These are phyloP conservation scores for Paraglomus occultum DNA, from an alignment of 192 early-diverging fungal genomes.

Conservation along the genomic window DNA sequence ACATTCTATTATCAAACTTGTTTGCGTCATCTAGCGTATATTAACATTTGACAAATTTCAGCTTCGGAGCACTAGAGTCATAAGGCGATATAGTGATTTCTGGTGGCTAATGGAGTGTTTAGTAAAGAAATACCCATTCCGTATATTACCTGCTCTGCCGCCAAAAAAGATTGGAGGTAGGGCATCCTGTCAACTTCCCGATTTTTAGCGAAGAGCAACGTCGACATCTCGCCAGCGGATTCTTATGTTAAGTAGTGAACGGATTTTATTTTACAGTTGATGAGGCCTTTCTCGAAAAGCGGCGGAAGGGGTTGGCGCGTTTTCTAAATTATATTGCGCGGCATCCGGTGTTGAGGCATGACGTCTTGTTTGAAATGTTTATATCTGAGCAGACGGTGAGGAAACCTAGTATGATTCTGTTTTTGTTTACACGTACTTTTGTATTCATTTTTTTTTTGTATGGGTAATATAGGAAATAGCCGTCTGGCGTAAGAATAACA, in stretches of 20 bases:
- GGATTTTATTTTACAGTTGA: constrained; percentile 51
- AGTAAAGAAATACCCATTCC: constrained; percentile 73
- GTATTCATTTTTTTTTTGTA: not conserved
- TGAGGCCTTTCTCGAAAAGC: constrained; percentile 64
- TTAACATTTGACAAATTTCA: constrained; percentile 15
- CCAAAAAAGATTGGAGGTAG: constrained; percentile 86
- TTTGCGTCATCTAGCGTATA: not conserved
- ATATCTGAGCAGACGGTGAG: constrained; percentile 65
- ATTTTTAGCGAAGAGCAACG: not conserved
- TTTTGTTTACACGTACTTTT: not conserved
- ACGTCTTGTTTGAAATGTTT: constrained; percentile 61
- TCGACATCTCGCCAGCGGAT: not conserved
- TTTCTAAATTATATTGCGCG: constrained; percentile 75
- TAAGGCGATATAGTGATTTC: constrained; percentile 90
- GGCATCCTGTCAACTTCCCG: not conserved
- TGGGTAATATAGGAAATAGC: constrained; percentile 55
- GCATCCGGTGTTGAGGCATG: constrained; percentile 68
- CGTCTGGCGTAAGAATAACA: constrained; percentile 54
- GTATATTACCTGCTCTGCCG: constrained; percentile 79
- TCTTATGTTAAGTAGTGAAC: constrained; percentile 32
- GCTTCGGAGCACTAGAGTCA: constrained; percentile 52
- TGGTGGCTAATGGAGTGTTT: constrained; percentile 83
- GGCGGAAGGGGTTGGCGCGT: constrained; percentile 66
- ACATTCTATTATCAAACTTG: not conserved
- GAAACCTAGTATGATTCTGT: not conserved